Evolutionary conservation across 768 basidiomycete species (phyloP).

Genomic region (Phylloporus sp.): DNA sequence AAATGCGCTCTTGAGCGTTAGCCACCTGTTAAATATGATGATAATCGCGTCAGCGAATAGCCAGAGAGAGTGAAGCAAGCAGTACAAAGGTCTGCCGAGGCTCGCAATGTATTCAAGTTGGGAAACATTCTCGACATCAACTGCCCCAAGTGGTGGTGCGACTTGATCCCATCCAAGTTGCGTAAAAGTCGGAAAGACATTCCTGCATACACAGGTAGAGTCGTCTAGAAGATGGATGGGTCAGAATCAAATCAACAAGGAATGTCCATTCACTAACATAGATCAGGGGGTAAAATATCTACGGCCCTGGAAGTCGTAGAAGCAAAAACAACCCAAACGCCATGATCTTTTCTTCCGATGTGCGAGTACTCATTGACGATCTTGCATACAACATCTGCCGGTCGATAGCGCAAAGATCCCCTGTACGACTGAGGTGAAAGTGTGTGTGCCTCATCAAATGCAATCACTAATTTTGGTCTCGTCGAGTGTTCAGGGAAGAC

Average conservation of each 20-base stretch:
- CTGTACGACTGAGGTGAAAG: background rate
- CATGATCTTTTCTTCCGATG: background rate
- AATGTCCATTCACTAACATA: background rate
- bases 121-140: conserved; percentile 1
- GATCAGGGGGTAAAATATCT: conserved; percentile 3
- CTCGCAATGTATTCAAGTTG: background rate
- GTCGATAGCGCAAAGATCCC: background rate
- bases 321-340: conserved; percentile 14
- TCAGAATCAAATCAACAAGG: background rate
- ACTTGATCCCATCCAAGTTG: conserved; percentile 18
- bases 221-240: conserved; percentile 1
- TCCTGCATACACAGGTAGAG: conserved; percentile 1
- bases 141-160: background rate
- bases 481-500: background rate
- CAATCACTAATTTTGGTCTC: conserved; percentile 10
- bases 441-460: conserved; percentile 12
- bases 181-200: conserved; percentile 6
- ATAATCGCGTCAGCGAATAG: background rate
- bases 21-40: conserved; percentile 5
- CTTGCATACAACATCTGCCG: conserved; percentile 6
- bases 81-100: background rate
- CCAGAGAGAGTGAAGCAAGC: background rate
- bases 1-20: background rate
- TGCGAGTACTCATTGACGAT: conserved; percentile 7
- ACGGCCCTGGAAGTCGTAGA: conserved; percentile 13